Conservation (phyloP, 768 basidiomycete genomes). For the Tylopilus rubrobrunneus region DNA sequence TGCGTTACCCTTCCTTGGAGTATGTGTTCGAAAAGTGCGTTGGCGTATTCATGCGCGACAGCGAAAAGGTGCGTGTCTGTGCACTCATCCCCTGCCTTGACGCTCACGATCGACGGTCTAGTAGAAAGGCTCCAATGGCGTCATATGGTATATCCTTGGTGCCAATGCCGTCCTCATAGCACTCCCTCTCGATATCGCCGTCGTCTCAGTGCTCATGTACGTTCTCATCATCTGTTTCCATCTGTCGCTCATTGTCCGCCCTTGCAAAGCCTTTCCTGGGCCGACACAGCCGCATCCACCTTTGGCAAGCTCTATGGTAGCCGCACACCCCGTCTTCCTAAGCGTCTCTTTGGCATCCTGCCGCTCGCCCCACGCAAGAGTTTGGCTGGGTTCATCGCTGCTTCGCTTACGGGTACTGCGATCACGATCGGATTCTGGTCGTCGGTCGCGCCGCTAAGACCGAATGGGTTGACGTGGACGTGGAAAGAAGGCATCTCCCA, state of each 20-base stretch:
- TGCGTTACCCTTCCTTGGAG: slow-evolving; percentile 62
- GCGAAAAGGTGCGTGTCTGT: slow-evolving; percentile 56
- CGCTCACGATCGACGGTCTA: neutral
- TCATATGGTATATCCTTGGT: slow-evolving; percentile 86
- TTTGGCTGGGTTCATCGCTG: slow-evolving; percentile 79
- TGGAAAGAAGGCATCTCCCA: slow-evolving; percentile 49
- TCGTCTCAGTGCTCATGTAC: slow-evolving; percentile 87
- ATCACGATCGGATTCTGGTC: slow-evolving; percentile 75
- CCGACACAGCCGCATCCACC: slow-evolving; percentile 91
- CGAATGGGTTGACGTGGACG: slow-evolving; percentile 47
- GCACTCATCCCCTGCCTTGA: neutral
- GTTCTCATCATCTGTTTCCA: slow-evolving; percentile 27
- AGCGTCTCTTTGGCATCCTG: slow-evolving; percentile 42
- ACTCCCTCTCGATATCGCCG: slow-evolving; percentile 84
- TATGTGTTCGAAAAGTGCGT: slow-evolving; percentile 64
- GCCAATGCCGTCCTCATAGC: slow-evolving; percentile 70
- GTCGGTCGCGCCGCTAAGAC: slow-evolving; percentile 47
- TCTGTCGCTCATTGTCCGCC: neutral
- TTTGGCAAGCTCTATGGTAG: slow-evolving; percentile 81
- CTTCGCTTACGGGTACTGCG: slow-evolving; percentile 63
- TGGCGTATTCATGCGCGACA: slow-evolving; percentile 88
- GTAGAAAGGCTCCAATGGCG: slow-evolving; percentile 71
- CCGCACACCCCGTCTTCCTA: slow-evolving; percentile 60
- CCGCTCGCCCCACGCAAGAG: slow-evolving; percentile 82
- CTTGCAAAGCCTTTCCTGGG: slow-evolving; percentile 95